Percentiles rank a stretch among this genome's conserved stretches.
Evolutionary conservation across 179 eudicot species (phyloP).

Genomic region (Sideroxylon spinosum): DNA sequence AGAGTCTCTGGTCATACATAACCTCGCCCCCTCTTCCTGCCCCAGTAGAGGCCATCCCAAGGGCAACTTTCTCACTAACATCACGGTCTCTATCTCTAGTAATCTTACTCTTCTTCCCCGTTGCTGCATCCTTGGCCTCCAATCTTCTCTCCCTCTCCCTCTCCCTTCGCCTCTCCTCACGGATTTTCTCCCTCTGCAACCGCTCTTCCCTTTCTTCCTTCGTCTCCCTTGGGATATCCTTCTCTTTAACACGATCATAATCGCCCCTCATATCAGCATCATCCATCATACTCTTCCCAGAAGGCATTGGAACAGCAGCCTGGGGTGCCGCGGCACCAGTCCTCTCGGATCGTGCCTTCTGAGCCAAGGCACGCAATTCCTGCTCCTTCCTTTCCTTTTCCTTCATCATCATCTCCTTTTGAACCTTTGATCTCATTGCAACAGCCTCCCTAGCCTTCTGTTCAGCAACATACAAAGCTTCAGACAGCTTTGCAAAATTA

Average conservation of each 20-base stretch:
- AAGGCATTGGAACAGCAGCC: slow-evolving; percentile 36
- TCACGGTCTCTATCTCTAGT: slow-evolving; percentile 87
- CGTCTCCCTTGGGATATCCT: slow-evolving; percentile 43
- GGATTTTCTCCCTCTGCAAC: slow-evolving; percentile 66
- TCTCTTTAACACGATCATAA: slow-evolving; percentile 40
- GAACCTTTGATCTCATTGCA: slow-evolving; percentile 82
- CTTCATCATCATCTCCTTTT: slow-evolving; percentile 90
- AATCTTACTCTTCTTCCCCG: slow-evolving; percentile 88
- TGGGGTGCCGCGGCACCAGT: slow-evolving; percentile 56
- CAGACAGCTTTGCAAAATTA: slow-evolving; percentile 82
- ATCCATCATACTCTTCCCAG: slow-evolving; percentile 38
- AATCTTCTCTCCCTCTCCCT: slow-evolving; percentile 86
- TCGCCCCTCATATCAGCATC: slow-evolving; percentile 42
- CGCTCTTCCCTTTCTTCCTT: slow-evolving; percentile 62
- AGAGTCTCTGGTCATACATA: slow-evolving; percentile 80
- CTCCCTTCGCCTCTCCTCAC: slow-evolving; percentile 69
- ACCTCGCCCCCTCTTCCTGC: slow-evolving; percentile 65
- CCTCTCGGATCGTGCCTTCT: slow-evolving; percentile 80
- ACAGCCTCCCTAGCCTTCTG: slow-evolving; percentile 92
- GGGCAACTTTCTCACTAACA: slow-evolving; percentile 85
- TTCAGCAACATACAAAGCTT: slow-evolving; percentile 75
- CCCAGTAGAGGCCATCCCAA: slow-evolving; percentile 80
- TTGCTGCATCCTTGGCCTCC: slow-evolving; percentile 88
- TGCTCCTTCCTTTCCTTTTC: slow-evolving; percentile 72
- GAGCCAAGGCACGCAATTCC: slow-evolving; percentile 71